Evolutionary conservation across 2,329 filamentous ascomycete species (phyloP), one percentile per base, ranked within the genome.

Genomic region (Penicillium italicum): DNA sequence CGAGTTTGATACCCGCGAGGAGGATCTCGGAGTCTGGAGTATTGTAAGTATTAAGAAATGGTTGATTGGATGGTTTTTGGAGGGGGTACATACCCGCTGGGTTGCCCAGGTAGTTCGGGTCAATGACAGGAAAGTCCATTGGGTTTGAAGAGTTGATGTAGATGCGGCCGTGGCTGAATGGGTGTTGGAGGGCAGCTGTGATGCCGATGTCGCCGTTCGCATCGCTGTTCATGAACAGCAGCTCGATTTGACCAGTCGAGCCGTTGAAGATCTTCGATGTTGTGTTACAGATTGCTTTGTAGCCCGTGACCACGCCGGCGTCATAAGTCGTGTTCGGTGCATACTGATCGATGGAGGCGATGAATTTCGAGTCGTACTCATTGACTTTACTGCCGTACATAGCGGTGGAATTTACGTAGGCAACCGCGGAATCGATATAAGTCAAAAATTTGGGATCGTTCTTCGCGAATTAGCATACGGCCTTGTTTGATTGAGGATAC

Each of bases 71-170:
- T 28, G 7, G 30, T 22, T 4, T 10, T 16, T 34, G 18, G 7
- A 8, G 28, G 11, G 24, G 1, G 11, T 12, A 59, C 58, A 10
- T 62, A 69, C 66, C 66, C 10, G 60, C 56, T 38, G 65, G 59
- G n/a, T 68, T 65, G 11, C 31, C 16, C 1, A 69, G 46, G 28
- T 69, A 69, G 38, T 66, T 67, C 1, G 67, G 67, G 40, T 69
- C 67, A 24, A 69, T 69, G 9, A 69, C 63, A 1, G 67, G 67
- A 40, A 64, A 66, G 28, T 68, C 64, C 48, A 69, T 50, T 18
- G 66, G 65, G 33, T 68, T 53, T 1, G 67, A 69, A 10, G 66
- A 69, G 46, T 69, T 69, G 56, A 69, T 69, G 41, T 68, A 68
- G 41, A 69, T 58, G 1, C 66, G 63, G 11, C 67, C 67, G 16